Conservation (phyloP, 257 asterid genomes). For the Penstemon newberryi region DNA sequence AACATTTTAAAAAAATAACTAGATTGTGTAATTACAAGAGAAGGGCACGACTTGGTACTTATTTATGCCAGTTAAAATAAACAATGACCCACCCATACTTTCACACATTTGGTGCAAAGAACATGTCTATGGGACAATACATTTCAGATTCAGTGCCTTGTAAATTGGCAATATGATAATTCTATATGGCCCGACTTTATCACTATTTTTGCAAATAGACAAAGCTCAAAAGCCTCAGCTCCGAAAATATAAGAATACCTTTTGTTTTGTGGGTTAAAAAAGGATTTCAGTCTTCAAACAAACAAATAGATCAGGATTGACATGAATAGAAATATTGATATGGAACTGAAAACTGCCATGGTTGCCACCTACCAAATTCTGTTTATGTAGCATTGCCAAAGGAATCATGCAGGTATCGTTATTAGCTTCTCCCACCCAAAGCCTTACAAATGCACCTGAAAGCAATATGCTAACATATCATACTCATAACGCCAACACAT, state of each 20-base stretch:
- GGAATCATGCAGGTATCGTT: constrained; percentile 49
- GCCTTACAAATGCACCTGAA: constrained; percentile 66
- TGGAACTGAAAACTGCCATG: constrained; percentile 11
- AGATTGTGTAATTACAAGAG: constrained; percentile 10
- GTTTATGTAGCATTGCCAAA: constrained; percentile 69
- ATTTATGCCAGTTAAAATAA: constrained; percentile 1
- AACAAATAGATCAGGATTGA: constrained; percentile 13
- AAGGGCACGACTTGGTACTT: neutral
- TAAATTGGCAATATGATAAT: neutral
- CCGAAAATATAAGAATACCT: neutral
- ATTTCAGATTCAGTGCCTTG: constrained; percentile 5
- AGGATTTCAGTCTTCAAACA: neutral
- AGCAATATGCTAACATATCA: constrained; percentile 27
- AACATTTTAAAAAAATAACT: constrained; percentile 1
- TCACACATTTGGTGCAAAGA: constrained; percentile 1
- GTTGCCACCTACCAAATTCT: constrained; percentile 50
- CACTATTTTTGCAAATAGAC: constrained; percentile 9
- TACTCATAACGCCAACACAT: constrained; percentile 7
- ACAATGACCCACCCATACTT: constrained; percentile 20
- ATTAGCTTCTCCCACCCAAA: constrained; percentile 74
- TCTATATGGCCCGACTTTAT: neutral
- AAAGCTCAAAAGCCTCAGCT: constrained; percentile 1
- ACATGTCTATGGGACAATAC: constrained; percentile 7
- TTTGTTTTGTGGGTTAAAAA: too few species aligned
- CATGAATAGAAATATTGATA: constrained; percentile 3